These are phyloP conservation scores for Dendrobium huoshanense DNA, from an alignment of 106 monocot species.

Conservation along the genomic window DNA sequence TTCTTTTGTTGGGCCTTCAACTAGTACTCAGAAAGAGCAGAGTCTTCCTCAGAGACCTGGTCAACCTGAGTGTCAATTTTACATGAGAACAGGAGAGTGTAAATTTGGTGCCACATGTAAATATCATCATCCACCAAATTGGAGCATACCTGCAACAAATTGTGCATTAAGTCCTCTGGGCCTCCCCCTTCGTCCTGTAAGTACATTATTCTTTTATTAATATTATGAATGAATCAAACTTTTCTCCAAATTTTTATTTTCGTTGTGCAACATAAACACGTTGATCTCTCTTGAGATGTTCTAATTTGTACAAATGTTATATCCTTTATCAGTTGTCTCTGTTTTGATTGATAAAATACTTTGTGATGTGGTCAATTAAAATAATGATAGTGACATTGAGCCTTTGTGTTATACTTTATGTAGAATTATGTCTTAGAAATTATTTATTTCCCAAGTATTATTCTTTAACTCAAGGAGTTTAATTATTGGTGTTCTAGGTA, in stretches of 20 bases:
- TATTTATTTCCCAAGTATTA: neutral
- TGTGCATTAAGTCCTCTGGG: constrained; percentile 65
- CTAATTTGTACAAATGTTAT: neutral
- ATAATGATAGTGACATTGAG: neutral
- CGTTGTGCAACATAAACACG: neutral
- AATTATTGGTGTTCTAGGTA: neutral
- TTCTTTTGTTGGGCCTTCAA: constrained; percentile 37
- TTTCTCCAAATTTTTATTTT: neutral
- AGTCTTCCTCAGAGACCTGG: constrained; percentile 66
- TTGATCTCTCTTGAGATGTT: neutral
- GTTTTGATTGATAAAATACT: neutral
- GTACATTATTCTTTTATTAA: neutral
- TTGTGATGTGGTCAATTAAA: neutral
- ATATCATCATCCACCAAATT: constrained; percentile 74
- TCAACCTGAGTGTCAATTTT: constrained; percentile 73
- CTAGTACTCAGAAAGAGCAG: constrained; percentile 37
- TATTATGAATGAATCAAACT: neutral
- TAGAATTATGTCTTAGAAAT: neutral
- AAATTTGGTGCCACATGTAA: constrained; percentile 75
- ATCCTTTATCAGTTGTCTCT: neutral
- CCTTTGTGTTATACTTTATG: neutral
- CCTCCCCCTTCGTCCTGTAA: constrained; percentile 85
- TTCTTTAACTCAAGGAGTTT: neutral
- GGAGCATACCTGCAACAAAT: constrained; percentile 44
- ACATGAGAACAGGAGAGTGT: constrained; percentile 77